Percentiles rank a stretch among this genome's conserved stretches.
Evolutionary conservation across 2,329 filamentous ascomycete genomes (phyloP).

Genomic region (Aphanocladium album): DNA sequence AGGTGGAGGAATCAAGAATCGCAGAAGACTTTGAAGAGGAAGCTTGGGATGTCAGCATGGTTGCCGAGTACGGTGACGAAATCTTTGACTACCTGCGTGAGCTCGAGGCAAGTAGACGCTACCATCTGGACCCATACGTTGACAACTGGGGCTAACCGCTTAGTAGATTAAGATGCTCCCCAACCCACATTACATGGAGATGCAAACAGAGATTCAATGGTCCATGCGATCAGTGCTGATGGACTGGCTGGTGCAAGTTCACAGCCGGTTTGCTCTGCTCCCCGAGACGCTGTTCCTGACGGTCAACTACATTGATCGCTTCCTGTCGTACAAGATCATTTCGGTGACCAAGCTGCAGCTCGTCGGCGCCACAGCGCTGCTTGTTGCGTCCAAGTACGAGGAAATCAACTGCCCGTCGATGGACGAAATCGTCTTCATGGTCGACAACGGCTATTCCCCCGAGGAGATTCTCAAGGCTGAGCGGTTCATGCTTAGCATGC

Average conservation of each 20-base stretch:
- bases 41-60: constrained; percentile 92
- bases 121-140: not conserved
- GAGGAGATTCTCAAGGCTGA: constrained; percentile 97
- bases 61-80: constrained; percentile 91
- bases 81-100: constrained; percentile 90
- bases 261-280: constrained; percentile 82
- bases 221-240: constrained; percentile 96
- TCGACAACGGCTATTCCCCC: constrained; percentile 80
- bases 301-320: constrained; percentile 96
- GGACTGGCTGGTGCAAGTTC: constrained; percentile 97
- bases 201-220: constrained; percentile 97
- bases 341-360: constrained; percentile 93
- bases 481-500: constrained; percentile 95
- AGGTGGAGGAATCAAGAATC: constrained; percentile 65
- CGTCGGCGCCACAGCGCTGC: constrained; percentile 90
- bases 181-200: constrained; percentile 92
- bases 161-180: constrained; percentile 71
- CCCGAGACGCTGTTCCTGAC: constrained; percentile 93
- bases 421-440: constrained; percentile 96
- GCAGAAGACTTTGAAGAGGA: constrained; percentile 82
- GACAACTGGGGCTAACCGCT: constrained; percentile 21
- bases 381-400: constrained; percentile 96
- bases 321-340: constrained; percentile 89
- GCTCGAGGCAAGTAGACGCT: constrained; percentile 62
- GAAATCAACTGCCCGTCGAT: constrained; percentile 98